Evolutionary conservation across 371 early-diverging fungal genomes (phyloP), one percentile per base, ranked within the genome.

Genomic region (Zychaea mexicana): DNA sequence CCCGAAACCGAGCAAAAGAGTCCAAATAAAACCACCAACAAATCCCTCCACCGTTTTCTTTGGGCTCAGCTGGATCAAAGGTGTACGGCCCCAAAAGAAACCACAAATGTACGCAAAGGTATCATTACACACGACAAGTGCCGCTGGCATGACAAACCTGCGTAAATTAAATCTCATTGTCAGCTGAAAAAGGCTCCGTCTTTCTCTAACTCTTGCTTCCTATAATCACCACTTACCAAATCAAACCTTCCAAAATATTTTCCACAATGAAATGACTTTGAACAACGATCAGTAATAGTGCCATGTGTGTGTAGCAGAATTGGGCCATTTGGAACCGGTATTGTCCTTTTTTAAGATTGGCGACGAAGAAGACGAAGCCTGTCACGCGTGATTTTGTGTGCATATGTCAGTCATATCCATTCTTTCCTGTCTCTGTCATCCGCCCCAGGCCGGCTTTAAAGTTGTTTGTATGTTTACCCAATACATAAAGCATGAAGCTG

Each of bases 11-110:
- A 95, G 92, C 32, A 94, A 66, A 55, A 94, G 68, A 1, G 99
- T 99, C 65, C 87, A 85, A 38, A 99, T 61, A 64, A 94, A 90
- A 22, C 92, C 99, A 56, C 99, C 99, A 36, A 98, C 83, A 70
- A 98, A 99, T 6, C 99, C 99, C 77, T 99, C 99, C 76, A 96
- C 93, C n/a, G 99, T 99, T 86, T 99, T 99, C 74, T 99, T 99
- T 19, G 99, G 99, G 66, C 93, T 92, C 9, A 99, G 81, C 69
- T 88, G 86, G 66, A 96, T 98, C 36, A 99, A 82, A 5, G 92
- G 97, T n/a, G 96, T 97, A 49, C 88, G 84, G 4, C 99, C 99
- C 74, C 82, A 92, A 72, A 95, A 93, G 78, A 95, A 94, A 8
- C 98, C 99, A 76, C 92, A 92, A 42, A 98, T 80, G 75, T 99